A percentile compares a stretch with the other conserved stretches of the same genome.
These are phyloP conservation scores for Colletotrichum sp. DNA, from an alignment of 2,329 filamentous ascomycete genomes.

Conservation along the genomic window DNA sequence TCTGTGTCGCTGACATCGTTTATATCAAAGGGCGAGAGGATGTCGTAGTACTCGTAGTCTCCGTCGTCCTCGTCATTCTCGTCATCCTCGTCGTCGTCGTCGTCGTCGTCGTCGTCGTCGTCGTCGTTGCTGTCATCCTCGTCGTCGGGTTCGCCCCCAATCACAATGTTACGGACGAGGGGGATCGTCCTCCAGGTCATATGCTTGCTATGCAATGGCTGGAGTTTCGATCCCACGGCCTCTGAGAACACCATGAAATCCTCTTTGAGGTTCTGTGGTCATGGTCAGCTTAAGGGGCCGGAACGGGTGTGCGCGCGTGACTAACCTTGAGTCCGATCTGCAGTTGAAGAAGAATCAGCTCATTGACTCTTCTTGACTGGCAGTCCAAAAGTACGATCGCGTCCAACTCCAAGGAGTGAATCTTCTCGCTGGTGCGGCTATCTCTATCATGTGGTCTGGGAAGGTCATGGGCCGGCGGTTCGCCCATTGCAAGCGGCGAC, in stretches of 20 bases:
- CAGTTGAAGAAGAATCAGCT: not conserved
- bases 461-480: rapidly evolving
- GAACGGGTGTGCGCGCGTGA: not conserved
- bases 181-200: conserved; percentile 3
- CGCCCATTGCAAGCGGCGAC: not conserved
- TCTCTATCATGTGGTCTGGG: not conserved
- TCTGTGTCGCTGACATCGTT: not conserved
- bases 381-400: rapidly evolving
- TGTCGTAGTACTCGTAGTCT: not conserved
- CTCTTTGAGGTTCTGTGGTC: not conserved
- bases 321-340: not conserved
- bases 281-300: not conserved
- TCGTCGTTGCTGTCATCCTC: not conserved
- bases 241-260: not conserved
- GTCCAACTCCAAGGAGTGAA: not conserved
- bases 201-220: not conserved
- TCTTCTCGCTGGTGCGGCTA: not conserved
- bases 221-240: not conserved
- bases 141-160: not conserved
- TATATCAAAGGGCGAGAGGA: not conserved
- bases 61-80: rapidly evolving
- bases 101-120: not conserved
- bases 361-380: not conserved
- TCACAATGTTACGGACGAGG: not conserved
- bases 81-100: not conserved